Percentiles rank a stretch among this genome's conserved stretches.
phyloP scores from a whole-genome alignment of 83 land plant genomes.

The Diphasiastrum complanatum region DNA sequence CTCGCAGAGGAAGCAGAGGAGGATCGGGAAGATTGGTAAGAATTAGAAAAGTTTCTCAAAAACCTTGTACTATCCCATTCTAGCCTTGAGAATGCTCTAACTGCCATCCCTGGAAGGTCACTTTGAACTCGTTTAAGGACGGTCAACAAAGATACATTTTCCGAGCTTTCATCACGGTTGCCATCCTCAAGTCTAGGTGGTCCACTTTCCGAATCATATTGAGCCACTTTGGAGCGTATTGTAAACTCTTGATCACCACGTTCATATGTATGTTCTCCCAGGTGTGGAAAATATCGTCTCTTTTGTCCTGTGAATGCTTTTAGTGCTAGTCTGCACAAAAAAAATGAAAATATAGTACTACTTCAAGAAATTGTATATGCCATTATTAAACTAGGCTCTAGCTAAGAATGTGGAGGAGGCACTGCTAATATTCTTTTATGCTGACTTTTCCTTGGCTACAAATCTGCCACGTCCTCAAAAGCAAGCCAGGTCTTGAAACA shows the following conservation, averaged over 20 bases:
- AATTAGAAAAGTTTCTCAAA: conserved; percentile 6
- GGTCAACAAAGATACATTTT: conserved; percentile 38
- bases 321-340: conserved; percentile 61
- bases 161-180: conserved; percentile 13
- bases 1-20: conserved; percentile 5
- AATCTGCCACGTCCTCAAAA: too few relatives aligned
- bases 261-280: conserved; percentile 32
- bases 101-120: conserved; percentile 47
- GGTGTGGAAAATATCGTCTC: conserved; percentile 70
- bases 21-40: not conserved
- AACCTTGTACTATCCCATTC: conserved; percentile 61
- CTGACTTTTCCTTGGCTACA: too few relatives aligned
- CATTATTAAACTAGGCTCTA: not conserved
- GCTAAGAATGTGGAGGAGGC: not conserved
- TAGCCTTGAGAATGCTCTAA: conserved; percentile 51
- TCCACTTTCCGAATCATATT: conserved; percentile 12
- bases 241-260: conserved; percentile 28
- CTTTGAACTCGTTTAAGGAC: conserved; percentile 41
- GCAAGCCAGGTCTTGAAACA: too few relatives aligned
- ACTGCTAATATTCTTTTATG: too few relatives aligned
- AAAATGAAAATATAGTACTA: not conserved
- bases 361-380: not conserved
- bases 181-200: conserved; percentile 12
- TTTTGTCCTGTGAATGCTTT: conserved; percentile 94
- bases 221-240: conserved; percentile 29